Evolutionary conservation across 2,329 filamentous ascomycete species (phyloP).

Genomic region (Metarhizium guizhouense): DNA sequence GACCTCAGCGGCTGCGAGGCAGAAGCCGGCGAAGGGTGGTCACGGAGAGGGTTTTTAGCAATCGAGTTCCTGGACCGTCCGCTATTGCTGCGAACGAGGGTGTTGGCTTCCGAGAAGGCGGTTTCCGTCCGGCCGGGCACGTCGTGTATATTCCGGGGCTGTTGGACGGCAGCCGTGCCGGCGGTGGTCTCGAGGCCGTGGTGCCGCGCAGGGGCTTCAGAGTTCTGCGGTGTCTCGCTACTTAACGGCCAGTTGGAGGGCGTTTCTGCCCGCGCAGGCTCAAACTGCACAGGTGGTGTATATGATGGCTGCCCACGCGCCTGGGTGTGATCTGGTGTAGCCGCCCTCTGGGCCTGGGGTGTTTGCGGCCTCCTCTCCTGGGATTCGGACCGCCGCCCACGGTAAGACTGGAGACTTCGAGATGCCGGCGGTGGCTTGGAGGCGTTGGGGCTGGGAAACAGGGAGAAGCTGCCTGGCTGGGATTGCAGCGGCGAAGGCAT

Average conservation of each 20-base stretch:
- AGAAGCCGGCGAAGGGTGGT: conserved; percentile 22
- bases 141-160: conserved; percentile 31
- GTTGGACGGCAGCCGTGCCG: conserved; percentile 22
- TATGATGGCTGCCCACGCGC: conserved; percentile 5
- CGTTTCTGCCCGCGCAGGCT: neutral
- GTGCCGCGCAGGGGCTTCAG: neutral
- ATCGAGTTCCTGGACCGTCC: conserved; percentile 46
- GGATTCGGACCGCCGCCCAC: conserved; percentile 27
- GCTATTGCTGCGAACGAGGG: conserved; percentile 40
- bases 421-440: conserved; percentile 17
- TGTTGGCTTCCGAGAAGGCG: conserved; percentile 41
- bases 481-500: conserved; percentile 1
- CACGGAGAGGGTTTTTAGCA: conserved; percentile 40
- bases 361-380: conserved; percentile 26
- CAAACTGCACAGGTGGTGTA: neutral
- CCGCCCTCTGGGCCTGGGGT: conserved; percentile 22
- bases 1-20: conserved; percentile 44
- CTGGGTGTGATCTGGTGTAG: conserved; percentile 12
- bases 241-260: conserved; percentile 6
- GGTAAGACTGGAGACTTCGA: conserved; percentile 9
- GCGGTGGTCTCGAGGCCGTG: conserved; percentile 1
- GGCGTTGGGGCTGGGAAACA: conserved; percentile 43
- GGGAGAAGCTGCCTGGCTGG: conserved; percentile 32
- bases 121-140: conserved; percentile 38
- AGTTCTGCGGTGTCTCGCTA: neutral